Evolutionary conservation across 441 rosid genomes (phyloP).

Genomic region (Erodium texanum): DNA sequence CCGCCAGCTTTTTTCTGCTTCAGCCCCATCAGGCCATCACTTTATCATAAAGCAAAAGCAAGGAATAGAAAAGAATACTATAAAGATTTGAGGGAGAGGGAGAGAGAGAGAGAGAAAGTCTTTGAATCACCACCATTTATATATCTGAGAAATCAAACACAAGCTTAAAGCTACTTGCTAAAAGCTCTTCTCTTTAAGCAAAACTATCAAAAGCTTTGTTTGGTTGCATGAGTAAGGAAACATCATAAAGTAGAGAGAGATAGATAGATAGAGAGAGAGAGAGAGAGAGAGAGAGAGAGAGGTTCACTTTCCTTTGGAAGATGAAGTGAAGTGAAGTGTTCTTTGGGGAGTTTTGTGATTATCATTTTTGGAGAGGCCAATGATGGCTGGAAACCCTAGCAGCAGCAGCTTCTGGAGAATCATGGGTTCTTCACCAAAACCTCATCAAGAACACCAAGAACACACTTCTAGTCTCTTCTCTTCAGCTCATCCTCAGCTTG

Average conservation of each 20-base stretch:
- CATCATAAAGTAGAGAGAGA: conserved; percentile 21
- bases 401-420: conserved; percentile 36
- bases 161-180: conserved; percentile 23
- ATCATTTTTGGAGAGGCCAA: not conserved
- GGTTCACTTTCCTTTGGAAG: no score
- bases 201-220: conserved; percentile 26
- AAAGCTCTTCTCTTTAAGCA: conserved; percentile 24
- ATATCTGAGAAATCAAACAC: no score
- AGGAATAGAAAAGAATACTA: conserved; percentile 18
- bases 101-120: not conserved
- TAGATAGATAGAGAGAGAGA: not conserved
- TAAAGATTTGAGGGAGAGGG: not conserved
- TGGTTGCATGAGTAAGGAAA: conserved; percentile 39
- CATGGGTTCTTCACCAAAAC: conserved; percentile 13
- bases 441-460: no score
- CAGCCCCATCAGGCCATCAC: conserved; percentile 19
- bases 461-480: no score
- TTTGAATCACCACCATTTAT: no score
- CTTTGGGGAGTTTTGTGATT: conserved; percentile 4
- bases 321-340: conserved; percentile 13
- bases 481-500: not conserved
- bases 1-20: conserved; percentile 33
- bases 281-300: no score
- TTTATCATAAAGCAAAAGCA: conserved; percentile 31
- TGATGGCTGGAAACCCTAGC: conserved; percentile 63